These are phyloP conservation scores for Sporothrix brunneoviolacea DNA, from an alignment of 2,329 filamentous ascomycete genomes.

Conservation along the genomic window DNA sequence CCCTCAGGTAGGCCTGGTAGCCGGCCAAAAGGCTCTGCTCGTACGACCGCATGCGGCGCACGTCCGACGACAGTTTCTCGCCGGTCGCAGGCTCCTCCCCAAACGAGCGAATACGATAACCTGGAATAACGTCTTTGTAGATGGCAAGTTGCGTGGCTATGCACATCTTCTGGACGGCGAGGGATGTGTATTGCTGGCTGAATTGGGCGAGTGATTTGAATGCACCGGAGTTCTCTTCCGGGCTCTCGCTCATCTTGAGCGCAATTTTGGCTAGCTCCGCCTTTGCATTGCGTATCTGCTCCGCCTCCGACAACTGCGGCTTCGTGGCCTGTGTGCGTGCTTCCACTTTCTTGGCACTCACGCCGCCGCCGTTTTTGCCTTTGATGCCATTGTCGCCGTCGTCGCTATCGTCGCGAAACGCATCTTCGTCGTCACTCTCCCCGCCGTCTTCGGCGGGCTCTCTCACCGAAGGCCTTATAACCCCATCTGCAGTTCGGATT, in stretches of 20 bases:
- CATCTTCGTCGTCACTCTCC: conserved; percentile 45
- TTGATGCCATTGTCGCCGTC: conserved; percentile 39
- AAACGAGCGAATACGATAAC: conserved; percentile 84
- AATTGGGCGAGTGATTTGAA: conserved; percentile 74
- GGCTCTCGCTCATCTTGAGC: conserved; percentile 76
- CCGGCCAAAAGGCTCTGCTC: conserved; percentile 81
- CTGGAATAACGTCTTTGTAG: conserved; percentile 94
- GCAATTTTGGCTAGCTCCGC: conserved; percentile 87
- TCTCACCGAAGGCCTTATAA: conserved; percentile 48
- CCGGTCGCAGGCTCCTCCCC: conserved; percentile 61
- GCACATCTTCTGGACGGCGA: conserved; percentile 76
- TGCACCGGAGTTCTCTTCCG: conserved; percentile 77
- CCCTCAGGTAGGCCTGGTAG: conserved; percentile 79
- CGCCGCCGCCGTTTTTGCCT: not conserved
- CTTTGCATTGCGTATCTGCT: conserved; percentile 81
- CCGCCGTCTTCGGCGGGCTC: conserved; percentile 56
- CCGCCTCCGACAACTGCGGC: conserved; percentile 23
- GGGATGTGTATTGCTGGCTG: conserved; percentile 59
- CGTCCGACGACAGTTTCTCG: conserved; percentile 86
- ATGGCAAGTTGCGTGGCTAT: conserved; percentile 81
- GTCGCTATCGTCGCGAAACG: conserved; percentile 34
- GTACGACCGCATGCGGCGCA: conserved; percentile 72
- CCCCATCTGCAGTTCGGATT: conserved; percentile 77
- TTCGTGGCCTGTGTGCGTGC: not conserved
- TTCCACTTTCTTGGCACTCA: not conserved